These are phyloP conservation scores for Aphanoascus verrucosus DNA, from an alignment of 2,329 filamentous ascomycete species.

Conservation along the genomic window DNA sequence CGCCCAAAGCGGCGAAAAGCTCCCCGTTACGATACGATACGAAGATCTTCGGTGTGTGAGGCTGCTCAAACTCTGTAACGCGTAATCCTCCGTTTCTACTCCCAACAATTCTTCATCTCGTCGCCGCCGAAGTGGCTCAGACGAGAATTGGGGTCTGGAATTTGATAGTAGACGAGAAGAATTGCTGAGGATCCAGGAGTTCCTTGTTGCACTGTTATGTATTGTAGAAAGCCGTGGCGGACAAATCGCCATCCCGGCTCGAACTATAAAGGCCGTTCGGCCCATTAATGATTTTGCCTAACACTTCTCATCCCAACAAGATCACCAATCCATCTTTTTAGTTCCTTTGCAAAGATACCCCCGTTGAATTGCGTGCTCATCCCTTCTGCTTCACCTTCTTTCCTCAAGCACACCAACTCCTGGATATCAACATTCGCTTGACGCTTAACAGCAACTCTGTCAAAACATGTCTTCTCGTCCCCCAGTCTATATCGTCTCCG, in stretches of 20 bases:
- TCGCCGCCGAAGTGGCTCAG: not conserved
- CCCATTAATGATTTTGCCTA: no score
- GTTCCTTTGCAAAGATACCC: not conserved
- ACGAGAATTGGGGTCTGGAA: slow-evolving; percentile 5
- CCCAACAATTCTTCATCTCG: not conserved
- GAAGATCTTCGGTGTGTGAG: not conserved
- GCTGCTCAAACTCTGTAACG: not conserved
- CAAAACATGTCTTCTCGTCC: slow-evolving; percentile 56
- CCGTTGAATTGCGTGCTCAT: no score
- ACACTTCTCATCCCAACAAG: slow-evolving; percentile 2
- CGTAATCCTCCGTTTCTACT: not conserved
- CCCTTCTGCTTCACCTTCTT: not conserved
- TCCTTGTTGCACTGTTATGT: not conserved
- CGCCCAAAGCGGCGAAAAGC: not conserved
- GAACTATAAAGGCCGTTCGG: no score
- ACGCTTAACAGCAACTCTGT: not conserved
- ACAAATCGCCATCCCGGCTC: no score
- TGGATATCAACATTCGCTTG: not conserved
- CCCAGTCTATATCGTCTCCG: slow-evolving; percentile 91
- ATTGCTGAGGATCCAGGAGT: no score
- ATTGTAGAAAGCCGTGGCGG: no score
- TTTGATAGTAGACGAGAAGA: not conserved
- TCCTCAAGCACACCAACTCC: not conserved
- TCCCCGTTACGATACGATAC: slow-evolving; percentile 1
- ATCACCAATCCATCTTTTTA: not conserved